Evolutionary conservation across 306 rosid genomes (phyloP), one percentile per base, ranked within the genome.

Genomic region (Carpinus fangiana): DNA sequence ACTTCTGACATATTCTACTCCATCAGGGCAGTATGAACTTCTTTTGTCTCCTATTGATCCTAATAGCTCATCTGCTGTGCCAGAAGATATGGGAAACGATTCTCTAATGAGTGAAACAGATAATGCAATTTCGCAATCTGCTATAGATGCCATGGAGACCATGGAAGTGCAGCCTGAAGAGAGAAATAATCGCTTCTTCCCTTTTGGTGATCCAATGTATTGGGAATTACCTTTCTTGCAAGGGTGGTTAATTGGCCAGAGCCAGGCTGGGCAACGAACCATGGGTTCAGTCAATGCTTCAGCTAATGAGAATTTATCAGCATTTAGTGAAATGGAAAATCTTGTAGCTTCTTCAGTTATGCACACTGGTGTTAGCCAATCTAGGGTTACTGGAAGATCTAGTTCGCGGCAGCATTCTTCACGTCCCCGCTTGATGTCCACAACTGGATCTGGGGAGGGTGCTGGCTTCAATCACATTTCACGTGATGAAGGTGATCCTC

Each of bases 181-280:
- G 54, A 83, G 88, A 77, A 73, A 77, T 66, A 79, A 83, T 67
- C 92, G 73, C 73, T 73, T 80, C 61, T 89, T 88, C 76, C 86
- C 92, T 75, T 86, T 88, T 41, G 86, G 90, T 76, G 96, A 91
- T 41, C 74, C 90, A 73, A 77, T 84, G 60, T 85, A 84, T 78
- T 93, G 98, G 98, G 99, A 93, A 72, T 81, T 91, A 60, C 97
- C 99, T 84, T 96, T 90, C 85, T 87, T 91, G 80, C 99, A 91
- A 82, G 99, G 99, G 60, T 96, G 91, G 94, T 80, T 96, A 76
- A 89, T 96, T 83, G 98, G 97, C 82, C 98, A 92, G 85, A 90
- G 83, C 82, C 98, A 95, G 88, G 97, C 82, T 66, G 89, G 88
- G 68, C 89, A 80, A 72, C 92, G 89, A 28, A 73, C 80, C 54